These are phyloP conservation scores for Coniochaeta pulveracea DNA, from an alignment of 2,329 filamentous ascomycete species.

Conservation along the genomic window DNA sequence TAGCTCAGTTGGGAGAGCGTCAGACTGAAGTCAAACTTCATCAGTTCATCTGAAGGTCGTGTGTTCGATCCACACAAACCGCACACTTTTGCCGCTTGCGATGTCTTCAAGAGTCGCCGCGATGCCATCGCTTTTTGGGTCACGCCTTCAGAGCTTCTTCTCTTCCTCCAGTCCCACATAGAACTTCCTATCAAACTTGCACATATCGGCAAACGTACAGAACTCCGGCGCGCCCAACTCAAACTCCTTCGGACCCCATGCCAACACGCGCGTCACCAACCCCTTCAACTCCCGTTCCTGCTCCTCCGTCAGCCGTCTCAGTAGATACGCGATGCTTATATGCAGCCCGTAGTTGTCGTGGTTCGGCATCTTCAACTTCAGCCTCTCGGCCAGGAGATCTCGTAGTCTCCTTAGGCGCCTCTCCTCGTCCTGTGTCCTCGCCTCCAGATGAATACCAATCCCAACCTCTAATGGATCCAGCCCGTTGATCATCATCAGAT, in stretches of 20 bases:
- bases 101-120: too few species aligned
- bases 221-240: slow-evolving; percentile 13
- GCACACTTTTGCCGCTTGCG: too few species aligned
- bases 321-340: slow-evolving; percentile 14
- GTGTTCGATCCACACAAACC: too few species aligned
- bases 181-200: slow-evolving; percentile 11
- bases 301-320: slow-evolving; percentile 9
- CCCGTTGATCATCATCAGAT: slow-evolving; percentile 8
- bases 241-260: slow-evolving; percentile 9
- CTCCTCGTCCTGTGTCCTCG: slow-evolving; percentile 6
- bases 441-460: slow-evolving; percentile 9
- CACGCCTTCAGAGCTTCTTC: too few species aligned
- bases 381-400: slow-evolving; percentile 10
- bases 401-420: slow-evolving; percentile 9
- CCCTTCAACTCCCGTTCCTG: slow-evolving; percentile 8
- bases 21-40: too few species aligned
- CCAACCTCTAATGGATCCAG: slow-evolving; percentile 11
- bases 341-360: slow-evolving; percentile 14
- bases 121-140: too few species aligned
- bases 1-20: too few species aligned
- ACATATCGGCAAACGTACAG: slow-evolving; percentile 15
- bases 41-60: too few species aligned
- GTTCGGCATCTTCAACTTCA: slow-evolving; percentile 9
- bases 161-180: too few species aligned
- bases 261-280: slow-evolving; percentile 8